A percentile compares a stretch with the other conserved stretches of the same genome.
phyloP scores from a whole-genome alignment of 495 filamentous ascomycete species.

The Annulohypoxylon stygium region DNA sequence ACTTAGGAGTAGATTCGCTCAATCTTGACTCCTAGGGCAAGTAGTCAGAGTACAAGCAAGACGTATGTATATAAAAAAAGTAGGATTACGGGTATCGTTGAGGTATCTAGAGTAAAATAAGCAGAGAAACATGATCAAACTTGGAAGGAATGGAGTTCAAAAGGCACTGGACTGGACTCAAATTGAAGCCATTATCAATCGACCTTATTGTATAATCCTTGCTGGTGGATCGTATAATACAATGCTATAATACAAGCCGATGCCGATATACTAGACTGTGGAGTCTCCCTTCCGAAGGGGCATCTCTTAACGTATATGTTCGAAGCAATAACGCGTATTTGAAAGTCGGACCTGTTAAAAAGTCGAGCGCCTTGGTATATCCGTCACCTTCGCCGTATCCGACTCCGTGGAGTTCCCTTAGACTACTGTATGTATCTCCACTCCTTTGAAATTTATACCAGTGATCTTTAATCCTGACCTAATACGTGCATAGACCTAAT shows the following conservation, averaged over 20 bases:
- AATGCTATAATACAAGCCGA: constrained; percentile 39
- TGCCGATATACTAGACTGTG: constrained; percentile 20
- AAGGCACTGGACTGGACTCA: constrained; percentile 17
- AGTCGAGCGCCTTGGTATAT: constrained; percentile 14
- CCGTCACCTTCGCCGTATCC: constrained; percentile 18
- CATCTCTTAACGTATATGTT: constrained; percentile 21
- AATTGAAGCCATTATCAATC: constrained; percentile 34
- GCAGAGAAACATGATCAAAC: neutral
- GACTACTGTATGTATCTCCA: neutral
- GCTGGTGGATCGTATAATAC: constrained; percentile 36
- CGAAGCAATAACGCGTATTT: constrained; percentile 20
- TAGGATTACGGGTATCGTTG: neutral
- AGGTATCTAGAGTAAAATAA: constrained; percentile 14
- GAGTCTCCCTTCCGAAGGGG: constrained; percentile 21
- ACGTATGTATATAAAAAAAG: constrained; percentile 1
- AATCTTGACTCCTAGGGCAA: constrained; percentile 17
- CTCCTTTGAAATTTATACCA: constrained; percentile 21
- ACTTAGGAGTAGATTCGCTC: constrained; percentile 41
- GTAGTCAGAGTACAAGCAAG: neutral
- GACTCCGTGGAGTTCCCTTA: constrained; percentile 11
- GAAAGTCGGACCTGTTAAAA: neutral
- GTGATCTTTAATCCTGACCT: constrained; percentile 20
- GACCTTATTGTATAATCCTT: constrained; percentile 32
- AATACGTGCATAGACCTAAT: constrained; percentile 9
- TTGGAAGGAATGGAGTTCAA: constrained; percentile 1